Evolutionary conservation across 164 flowering plant species (phyloP).

Genomic region (Vitis labrusca): DNA sequence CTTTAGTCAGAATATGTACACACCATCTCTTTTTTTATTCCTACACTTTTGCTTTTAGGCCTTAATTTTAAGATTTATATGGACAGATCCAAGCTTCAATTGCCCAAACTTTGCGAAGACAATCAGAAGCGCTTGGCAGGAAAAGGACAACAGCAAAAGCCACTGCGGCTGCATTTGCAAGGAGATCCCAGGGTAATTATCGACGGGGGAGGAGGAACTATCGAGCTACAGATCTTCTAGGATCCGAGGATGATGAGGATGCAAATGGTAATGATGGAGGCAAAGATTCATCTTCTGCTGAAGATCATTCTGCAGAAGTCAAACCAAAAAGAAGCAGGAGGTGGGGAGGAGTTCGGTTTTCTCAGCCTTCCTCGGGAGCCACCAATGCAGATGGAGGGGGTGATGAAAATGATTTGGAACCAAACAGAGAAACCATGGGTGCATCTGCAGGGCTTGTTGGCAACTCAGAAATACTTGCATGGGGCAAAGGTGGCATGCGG

Average conservation of each 20-base stretch:
- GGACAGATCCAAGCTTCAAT: conserved; percentile 89
- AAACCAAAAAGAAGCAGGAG: conserved; percentile 56
- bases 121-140: conserved; percentile 77
- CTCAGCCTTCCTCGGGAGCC: conserved; percentile 39
- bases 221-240: conserved; percentile 44
- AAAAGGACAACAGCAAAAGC: conserved; percentile 50
- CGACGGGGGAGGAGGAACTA: conserved; percentile 55
- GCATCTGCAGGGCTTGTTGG: conserved; percentile 56
- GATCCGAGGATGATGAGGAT: conserved; percentile 71
- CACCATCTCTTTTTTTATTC: background rate
- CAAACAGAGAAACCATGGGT: conserved; percentile 43
- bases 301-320: conserved; percentile 55
- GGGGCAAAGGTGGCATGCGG: conserved; percentile 84
- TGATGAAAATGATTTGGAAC: conserved; percentile 58
- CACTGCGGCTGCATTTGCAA: conserved; percentile 37
- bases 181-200: conserved; percentile 44
- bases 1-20: too few species aligned
- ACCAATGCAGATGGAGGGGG: conserved; percentile 40
- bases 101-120: conserved; percentile 72
- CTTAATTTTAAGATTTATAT: background rate
- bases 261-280: conserved; percentile 54
- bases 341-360: conserved; percentile 35
- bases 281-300: conserved; percentile 76
- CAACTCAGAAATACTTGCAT: conserved; percentile 63
- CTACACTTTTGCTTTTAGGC: background rate